Percentiles rank a stretch among this genome's conserved stretches.
Conservation (phyloP, 2,329 filamentous ascomycete genomes). For the Cytospora piceicola region DNA sequence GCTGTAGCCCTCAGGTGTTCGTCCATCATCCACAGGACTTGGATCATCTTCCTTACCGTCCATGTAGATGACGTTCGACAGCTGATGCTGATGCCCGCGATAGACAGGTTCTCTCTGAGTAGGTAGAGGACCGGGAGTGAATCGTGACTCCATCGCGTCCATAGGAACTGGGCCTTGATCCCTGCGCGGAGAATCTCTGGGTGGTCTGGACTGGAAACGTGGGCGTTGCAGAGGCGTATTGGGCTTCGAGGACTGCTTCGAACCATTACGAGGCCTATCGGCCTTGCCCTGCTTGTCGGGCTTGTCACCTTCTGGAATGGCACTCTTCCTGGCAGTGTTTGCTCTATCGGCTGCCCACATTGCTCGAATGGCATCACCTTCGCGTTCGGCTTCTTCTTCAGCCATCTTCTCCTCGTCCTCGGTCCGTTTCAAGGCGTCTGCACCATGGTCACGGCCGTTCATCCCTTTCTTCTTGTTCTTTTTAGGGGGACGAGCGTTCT, state of each 20-base stretch:
- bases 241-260: slow-evolving; percentile 27
- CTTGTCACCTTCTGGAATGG: slow-evolving; percentile 36
- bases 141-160: slow-evolving; percentile 34
- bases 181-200: slow-evolving; percentile 16
- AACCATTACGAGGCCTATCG: neutral
- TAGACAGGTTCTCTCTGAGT: slow-evolving; percentile 12
- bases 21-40: slow-evolving; percentile 25
- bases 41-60: slow-evolving; percentile 18
- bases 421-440: slow-evolving; percentile 17
- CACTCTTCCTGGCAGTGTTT: slow-evolving; percentile 33
- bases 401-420: slow-evolving; percentile 35
- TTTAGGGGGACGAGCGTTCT: slow-evolving; percentile 23
- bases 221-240: slow-evolving; percentile 28
- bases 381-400: slow-evolving; percentile 37
- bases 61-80: slow-evolving; percentile 28
- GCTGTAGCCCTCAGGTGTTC: slow-evolving; percentile 28
- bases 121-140: neutral
- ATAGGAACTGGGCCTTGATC: slow-evolving; percentile 32
- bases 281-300: slow-evolving; percentile 24
- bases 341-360: slow-evolving; percentile 41
- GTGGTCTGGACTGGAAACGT: slow-evolving; percentile 19
- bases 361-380: slow-evolving; percentile 39
- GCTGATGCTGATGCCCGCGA: slow-evolving; percentile 20
- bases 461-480: slow-evolving; percentile 31
- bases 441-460: slow-evolving; percentile 29